Percentiles rank a stretch among this genome's conserved stretches.
Conservation (phyloP, 495 filamentous ascomycete species). For the Lasiosphaeris hirsuta region DNA sequence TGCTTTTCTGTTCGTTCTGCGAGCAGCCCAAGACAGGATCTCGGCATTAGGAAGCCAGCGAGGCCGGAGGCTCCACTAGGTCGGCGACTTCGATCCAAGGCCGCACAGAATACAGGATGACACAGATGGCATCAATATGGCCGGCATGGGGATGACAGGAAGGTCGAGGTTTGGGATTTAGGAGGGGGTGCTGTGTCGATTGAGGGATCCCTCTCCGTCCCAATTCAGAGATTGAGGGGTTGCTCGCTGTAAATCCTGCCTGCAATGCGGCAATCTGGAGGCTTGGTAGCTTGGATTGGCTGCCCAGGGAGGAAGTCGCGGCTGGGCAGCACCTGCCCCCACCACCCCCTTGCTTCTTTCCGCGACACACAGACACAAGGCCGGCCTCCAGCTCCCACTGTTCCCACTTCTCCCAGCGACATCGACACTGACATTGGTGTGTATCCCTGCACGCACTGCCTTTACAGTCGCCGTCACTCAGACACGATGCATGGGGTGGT, state of each 20-base stretch:
- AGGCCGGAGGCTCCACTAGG: no score
- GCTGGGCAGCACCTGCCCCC: neutral
- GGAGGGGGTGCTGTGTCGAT: neutral
- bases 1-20: no score
- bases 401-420: no score
- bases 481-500: constrained; percentile 7
- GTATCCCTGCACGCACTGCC: no score
- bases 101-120: no score
- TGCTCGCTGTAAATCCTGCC: neutral
- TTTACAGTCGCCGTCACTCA: no score
- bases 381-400: neutral
- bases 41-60: no score
- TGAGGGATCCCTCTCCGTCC: neutral
- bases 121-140: neutral
- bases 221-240: neutral
- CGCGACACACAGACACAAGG: constrained; percentile 4
- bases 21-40: no score
- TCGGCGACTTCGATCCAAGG: no score
- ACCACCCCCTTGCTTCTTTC: constrained; percentile 3
- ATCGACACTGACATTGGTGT: no score
- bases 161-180: neutral
- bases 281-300: neutral
- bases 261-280: neutral
- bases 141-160: constrained; percentile 1
- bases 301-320: constrained; percentile 9